A percentile compares a stretch with the other conserved stretches of the same genome.
phyloP scores from a whole-genome alignment of 2,329 filamentous ascomycete species.

The Colletotrichum tamarilloi region DNA sequence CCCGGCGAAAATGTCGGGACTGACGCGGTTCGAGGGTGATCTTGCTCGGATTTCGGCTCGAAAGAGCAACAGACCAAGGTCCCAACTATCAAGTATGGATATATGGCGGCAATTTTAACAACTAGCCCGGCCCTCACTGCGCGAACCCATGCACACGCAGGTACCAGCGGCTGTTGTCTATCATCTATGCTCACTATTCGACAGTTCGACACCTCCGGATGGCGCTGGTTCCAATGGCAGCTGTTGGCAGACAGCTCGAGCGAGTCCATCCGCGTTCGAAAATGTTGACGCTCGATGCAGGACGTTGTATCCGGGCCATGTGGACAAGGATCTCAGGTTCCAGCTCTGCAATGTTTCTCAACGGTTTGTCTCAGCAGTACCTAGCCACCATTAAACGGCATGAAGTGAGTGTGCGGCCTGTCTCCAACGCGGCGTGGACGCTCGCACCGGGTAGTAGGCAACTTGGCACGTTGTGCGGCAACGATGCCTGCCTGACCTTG shows the following conservation, averaged over 20 bases:
- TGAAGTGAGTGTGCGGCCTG: background rate
- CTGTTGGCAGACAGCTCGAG: constrained; percentile 6
- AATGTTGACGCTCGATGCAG: background rate
- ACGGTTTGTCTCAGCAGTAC: background rate
- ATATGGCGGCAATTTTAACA: background rate
- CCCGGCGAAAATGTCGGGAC: background rate
- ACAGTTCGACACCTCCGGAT: background rate
- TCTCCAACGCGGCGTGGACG: background rate
- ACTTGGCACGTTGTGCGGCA: background rate
- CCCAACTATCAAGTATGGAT: background rate
- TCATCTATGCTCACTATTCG: background rate
- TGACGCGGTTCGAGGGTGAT: background rate
- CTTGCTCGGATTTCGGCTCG: background rate
- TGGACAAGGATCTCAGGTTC: background rate
- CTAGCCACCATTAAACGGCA: background rate
- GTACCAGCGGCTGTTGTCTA: constrained; percentile 8
- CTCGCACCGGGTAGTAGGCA: background rate
- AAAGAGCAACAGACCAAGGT: background rate
- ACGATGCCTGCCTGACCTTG: background rate
- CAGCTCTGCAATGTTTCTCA: background rate
- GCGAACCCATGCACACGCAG: constrained; percentile 8
- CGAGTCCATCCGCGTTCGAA: background rate
- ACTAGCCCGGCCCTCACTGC: background rate
- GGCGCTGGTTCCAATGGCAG: background rate
- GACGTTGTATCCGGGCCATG: constrained; percentile 1